These are phyloP conservation scores for Samsoniella hepiali DNA, from an alignment of 2,329 filamentous ascomycete genomes.

Conservation along the genomic window DNA sequence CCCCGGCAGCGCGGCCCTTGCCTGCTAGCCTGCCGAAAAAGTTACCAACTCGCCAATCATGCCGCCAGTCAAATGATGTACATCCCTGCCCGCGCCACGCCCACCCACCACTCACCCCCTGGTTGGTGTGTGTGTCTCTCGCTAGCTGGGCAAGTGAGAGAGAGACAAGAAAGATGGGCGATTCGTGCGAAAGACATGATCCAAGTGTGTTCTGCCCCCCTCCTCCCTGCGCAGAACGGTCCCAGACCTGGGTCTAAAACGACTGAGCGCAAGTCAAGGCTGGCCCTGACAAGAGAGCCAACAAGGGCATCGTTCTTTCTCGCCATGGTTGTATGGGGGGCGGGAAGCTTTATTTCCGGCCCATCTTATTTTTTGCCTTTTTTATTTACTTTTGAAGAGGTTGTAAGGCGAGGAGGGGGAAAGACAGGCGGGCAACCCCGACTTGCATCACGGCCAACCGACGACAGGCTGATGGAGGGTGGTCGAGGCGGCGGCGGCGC, in stretches of 20 bases:
- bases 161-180: not conserved
- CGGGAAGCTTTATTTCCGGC: not conserved
- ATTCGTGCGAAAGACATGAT: not conserved
- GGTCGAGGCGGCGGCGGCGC: not conserved
- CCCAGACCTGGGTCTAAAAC: conserved; percentile 1
- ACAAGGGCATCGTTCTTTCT: not conserved
- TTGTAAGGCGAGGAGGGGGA: not conserved
- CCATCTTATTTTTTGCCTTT: not conserved
- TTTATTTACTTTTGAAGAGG: not conserved
- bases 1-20: not conserved
- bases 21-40: not conserved
- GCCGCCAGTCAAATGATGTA: not conserved
- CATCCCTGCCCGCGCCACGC: not conserved
- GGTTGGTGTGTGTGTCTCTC: not conserved
- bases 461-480: not conserved
- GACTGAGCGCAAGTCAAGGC: conserved; percentile 12
- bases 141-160: not conserved
- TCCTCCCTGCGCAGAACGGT: no score
- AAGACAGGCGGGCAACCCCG: not conserved
- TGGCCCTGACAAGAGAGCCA: not conserved
- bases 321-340: not conserved
- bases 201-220: not conserved
- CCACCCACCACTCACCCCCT: no score
- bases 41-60: conserved; percentile 1
- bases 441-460: not conserved